Evolutionary conservation across 1,284 basidiomycete genomes (phyloP), one percentile per base, ranked within the genome.

Genomic region (Ceratorhiza oryzae-sativae): DNA sequence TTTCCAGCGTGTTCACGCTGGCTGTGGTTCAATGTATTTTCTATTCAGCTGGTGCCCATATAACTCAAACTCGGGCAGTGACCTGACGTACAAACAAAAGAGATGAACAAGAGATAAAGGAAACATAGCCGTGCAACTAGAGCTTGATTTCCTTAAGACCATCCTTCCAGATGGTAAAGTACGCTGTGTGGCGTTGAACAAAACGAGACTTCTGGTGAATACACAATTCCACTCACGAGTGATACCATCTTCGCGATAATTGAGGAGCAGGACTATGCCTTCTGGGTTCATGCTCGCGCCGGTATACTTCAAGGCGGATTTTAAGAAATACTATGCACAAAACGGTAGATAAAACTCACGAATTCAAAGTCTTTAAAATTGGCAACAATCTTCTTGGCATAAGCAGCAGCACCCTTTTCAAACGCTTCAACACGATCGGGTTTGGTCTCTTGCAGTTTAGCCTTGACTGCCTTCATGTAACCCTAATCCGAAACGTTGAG

Each of bases 331-430:
- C 4, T 67, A 30, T 34, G 25, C 13, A 20, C 23, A 42, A 10
- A 15, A 39, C 48, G n/a, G 2, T 25, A 6, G n/a, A 30, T 18
- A n/a, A n/a, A n/a, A 81, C 88, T 76, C 73, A 92, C 91, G 78
- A 93, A 95, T 84, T 96, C 94, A 79, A 86, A 95, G 80, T 97
- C 89, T 80, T 93, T 93, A 86, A 98, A 94, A 81, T 93, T 94
- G 76, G 84, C 88, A 56, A 98, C 82, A 76, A 99, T 83, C 83
- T 97, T 97, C 86, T 97, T 97, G 72, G 88, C 93, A 79, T 86
- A 93, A 10, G 81, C 82, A 72, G 82, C 78, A 32, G 97, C 97
- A 46, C 86, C 88, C 82, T 91, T 91, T 85, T 98, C 94, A 80
- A 99, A 99, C 0, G 81, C 86, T 6, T 84, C 82, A 51, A 97